Conservation (phyloP, 148 eudicot species). For the Vaccinium darrowii region DNA sequence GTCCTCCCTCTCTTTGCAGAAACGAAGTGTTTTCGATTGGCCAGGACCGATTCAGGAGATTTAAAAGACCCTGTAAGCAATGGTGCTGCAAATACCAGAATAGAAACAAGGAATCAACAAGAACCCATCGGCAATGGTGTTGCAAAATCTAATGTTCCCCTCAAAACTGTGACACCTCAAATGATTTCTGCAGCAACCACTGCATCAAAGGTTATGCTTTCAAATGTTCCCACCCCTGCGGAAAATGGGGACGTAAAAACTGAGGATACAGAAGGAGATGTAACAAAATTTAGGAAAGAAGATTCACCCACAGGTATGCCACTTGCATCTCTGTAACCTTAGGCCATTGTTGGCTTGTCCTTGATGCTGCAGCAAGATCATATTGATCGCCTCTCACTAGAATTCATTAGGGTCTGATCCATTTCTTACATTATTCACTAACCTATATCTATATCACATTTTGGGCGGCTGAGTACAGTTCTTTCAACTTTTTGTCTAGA, state of each 20-base stretch:
- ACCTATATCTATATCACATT: conserved; percentile 7
- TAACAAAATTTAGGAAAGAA: conserved; percentile 20
- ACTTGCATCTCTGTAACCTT: conserved; percentile 17
- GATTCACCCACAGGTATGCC: conserved; percentile 14
- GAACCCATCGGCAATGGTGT: conserved; percentile 40
- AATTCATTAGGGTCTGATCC: conserved; percentile 6
- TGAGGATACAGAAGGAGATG: conserved; percentile 26
- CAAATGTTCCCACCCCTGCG: conserved; percentile 30
- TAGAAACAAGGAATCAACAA: conserved; percentile 38
- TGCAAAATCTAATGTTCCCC: conserved; percentile 29
- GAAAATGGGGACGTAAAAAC: conserved; percentile 48
- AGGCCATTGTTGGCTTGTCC: conserved; percentile 19
- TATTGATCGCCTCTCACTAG: not conserved
- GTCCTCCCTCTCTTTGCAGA: conserved; percentile 39
- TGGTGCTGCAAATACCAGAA: conserved; percentile 32
- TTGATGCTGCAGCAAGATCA: conserved; percentile 10
- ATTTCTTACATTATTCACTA: conserved; percentile 1
- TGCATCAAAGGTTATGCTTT: conserved; percentile 25
- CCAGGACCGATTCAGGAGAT: conserved; percentile 44
- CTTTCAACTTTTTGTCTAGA: conserved; percentile 8
- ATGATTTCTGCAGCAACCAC: conserved; percentile 28
- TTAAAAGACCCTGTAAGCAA: conserved; percentile 37
- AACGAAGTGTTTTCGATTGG: conserved; percentile 57
- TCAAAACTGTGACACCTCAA: conserved; percentile 25
- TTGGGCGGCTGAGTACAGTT: not conserved